Conservation (phyloP, 2,329 filamentous ascomycete species). For the Dothidotthia symphoricarpi region DNA sequence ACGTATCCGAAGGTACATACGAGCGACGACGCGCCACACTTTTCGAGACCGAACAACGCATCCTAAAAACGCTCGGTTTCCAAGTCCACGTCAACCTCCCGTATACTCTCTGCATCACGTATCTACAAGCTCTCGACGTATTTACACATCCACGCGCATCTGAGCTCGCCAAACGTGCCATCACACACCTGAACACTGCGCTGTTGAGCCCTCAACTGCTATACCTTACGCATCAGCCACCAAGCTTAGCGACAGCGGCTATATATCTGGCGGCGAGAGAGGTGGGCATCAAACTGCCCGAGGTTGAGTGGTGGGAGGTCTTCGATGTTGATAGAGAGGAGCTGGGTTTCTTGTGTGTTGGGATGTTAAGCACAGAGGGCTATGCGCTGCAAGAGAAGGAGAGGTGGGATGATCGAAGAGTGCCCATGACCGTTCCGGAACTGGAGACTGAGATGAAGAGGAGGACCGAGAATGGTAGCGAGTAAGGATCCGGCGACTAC, state of each 20-base stretch:
- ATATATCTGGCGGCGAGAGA: slow-evolving; percentile 89
- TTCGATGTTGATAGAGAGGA: slow-evolving; percentile 96
- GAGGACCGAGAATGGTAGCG: slow-evolving; percentile 26
- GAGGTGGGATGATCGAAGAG: slow-evolving; percentile 51
- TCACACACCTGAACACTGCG: slow-evolving; percentile 82
- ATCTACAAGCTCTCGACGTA: slow-evolving; percentile 83
- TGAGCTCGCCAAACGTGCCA: slow-evolving; percentile 61
- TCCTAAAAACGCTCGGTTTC: slow-evolving; percentile 75
- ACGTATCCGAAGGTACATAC: slow-evolving; percentile 72
- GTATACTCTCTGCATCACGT: slow-evolving; percentile 83
- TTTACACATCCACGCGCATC: slow-evolving; percentile 48
- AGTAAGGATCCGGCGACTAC: no score
- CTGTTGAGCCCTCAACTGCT: slow-evolving; percentile 84
- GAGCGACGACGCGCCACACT: slow-evolving; percentile 60
- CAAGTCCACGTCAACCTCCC: slow-evolving; percentile 82
- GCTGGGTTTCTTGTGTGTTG: slow-evolving; percentile 87
- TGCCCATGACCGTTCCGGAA: slow-evolving; percentile 59
- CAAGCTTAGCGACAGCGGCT: slow-evolving; percentile 78
- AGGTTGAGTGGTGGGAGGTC: slow-evolving; percentile 93
- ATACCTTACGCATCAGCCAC: slow-evolving; percentile 89
- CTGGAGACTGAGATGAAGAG: slow-evolving; percentile 62
- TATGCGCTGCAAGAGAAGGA: slow-evolving; percentile 63
- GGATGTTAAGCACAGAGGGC: slow-evolving; percentile 72
- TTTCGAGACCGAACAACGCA: slow-evolving; percentile 70
- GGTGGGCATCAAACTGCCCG: slow-evolving; percentile 71